Evolutionary conservation across 2,329 filamentous ascomycete species (phyloP), one percentile per base, ranked within the genome.

Genomic region (Alternaria arborescens): DNA sequence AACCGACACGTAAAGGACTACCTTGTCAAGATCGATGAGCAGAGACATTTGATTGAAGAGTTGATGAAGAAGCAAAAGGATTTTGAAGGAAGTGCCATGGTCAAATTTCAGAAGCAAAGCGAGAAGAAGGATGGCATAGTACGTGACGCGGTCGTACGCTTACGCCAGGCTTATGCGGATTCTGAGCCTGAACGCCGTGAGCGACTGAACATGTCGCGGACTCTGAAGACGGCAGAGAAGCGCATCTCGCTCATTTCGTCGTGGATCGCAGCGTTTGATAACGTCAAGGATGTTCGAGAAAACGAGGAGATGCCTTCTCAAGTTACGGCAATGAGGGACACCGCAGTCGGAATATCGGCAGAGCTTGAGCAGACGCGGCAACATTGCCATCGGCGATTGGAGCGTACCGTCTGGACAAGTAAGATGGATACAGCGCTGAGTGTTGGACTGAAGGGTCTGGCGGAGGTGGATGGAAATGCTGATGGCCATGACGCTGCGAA

Each of bases 1-100:
- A 97, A 99, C 78, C 91, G 95, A 63, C 95, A 99, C 80, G 95
- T 99, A 73, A 99, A 99, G 83, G 95, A 99, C 80, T 99, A 97
- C 81, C 82, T 99, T 77, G 95, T 97, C 83, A 98, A 98, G 85
- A 99, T 99, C 72, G 94, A 99, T 75, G 95, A 99, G 81, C 94
- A 99, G 78, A 94, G 97, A 86, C 90, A 89, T n/a, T 81, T 97
- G 74, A 99, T 99, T 78, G 97, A 97, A 70, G 94, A 98, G 77
- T 87, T 99, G 56, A 93, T 95, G 81, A 91, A 91, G 26, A 92
- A 97, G 77, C 93, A 97, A 75, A 96, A 93, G 77, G 92, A 98
- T 57, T 90, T 90, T 5, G 95, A 98, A 75, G 87, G 86, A 38
- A 83, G 88, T 4, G 93, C 93, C 51, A 94, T 94, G 69, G 85